Evolutionary conservation across 2,329 filamentous ascomycete species (phyloP).

Genomic region (Ilyonectria mors-panacis): DNA sequence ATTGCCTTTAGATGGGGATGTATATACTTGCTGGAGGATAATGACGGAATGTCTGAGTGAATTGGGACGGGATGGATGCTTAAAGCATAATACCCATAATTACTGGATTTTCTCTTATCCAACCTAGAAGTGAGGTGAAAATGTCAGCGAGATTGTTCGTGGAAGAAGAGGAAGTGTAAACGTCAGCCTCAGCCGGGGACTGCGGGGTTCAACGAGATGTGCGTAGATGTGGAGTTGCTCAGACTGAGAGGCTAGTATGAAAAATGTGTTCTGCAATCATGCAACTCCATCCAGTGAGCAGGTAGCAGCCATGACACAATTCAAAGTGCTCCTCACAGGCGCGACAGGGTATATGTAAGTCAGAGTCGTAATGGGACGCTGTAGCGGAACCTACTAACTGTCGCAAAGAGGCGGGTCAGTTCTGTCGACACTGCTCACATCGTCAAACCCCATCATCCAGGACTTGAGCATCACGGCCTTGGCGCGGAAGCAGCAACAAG

Average conservation of each 20-base stretch:
- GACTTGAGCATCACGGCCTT: constrained; percentile 15
- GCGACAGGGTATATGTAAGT: constrained; percentile 29
- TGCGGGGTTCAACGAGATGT: neutral
- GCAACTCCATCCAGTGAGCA: neutral
- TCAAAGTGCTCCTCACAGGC: constrained; percentile 23
- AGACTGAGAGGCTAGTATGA: neutral
- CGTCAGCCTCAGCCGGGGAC: too few relatives aligned
- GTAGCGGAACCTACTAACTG: neutral
- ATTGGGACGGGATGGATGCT: neutral
- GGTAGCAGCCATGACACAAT: neutral
- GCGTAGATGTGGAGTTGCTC: neutral
- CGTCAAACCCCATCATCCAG: neutral
- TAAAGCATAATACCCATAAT: neutral
- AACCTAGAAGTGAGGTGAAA: neutral
- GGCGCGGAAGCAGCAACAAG: constrained; percentile 26
- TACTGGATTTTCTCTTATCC: neutral
- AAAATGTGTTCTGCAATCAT: too few relatives aligned
- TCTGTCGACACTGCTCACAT: constrained; percentile 26
- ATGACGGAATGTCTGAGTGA: neutral
- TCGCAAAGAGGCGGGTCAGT: constrained; percentile 27
- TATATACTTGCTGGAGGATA: neutral
- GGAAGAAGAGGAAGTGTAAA: too few relatives aligned
- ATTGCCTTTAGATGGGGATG: neutral
- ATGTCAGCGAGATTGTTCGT: neutral
- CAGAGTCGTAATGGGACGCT: neutral